Evolutionary conservation across 257 asterid genomes (phyloP).

Genomic region (Paulownia fortunei): DNA sequence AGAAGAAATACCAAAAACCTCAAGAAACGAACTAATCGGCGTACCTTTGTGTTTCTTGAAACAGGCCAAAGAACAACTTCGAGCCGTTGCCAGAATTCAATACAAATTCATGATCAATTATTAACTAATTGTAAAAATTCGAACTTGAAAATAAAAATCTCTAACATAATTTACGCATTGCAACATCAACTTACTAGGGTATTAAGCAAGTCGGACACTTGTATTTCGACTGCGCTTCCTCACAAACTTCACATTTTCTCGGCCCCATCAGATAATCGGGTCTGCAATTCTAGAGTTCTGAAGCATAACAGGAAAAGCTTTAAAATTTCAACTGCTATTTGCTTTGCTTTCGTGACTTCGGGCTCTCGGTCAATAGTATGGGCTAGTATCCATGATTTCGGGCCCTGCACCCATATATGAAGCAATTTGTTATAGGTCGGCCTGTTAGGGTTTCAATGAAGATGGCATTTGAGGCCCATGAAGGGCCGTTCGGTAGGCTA

Average conservation of each 20-base stretch:
- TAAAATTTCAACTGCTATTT: not conserved
- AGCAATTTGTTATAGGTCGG: not conserved
- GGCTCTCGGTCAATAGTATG: not conserved
- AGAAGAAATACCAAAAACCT: not conserved
- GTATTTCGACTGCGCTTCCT: conserved; percentile 70
- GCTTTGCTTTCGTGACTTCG: not conserved
- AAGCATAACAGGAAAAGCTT: conserved; percentile 3
- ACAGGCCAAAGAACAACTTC: conserved; percentile 76
- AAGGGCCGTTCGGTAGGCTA: too few relatives aligned
- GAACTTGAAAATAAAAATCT: not conserved
- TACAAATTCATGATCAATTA: conserved; percentile 12
- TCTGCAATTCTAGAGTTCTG: not conserved
- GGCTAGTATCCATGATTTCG: not conserved
- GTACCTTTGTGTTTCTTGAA: conserved; percentile 91
- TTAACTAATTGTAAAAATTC: not conserved
- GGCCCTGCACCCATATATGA: not conserved
- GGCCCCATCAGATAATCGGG: conserved; percentile 46
- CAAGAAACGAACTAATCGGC: not conserved
- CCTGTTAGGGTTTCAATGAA: not conserved
- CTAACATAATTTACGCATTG: too few relatives aligned
- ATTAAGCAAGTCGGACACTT: conserved; percentile 84
- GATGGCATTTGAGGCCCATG: too few relatives aligned
- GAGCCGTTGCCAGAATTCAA: conserved; percentile 31
- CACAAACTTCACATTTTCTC: conserved; percentile 72
- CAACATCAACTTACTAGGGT: conserved; percentile 60